These are phyloP conservation scores for Posidonia oceanica DNA, from an alignment of 116 monocot species.

Conservation along the genomic window DNA sequence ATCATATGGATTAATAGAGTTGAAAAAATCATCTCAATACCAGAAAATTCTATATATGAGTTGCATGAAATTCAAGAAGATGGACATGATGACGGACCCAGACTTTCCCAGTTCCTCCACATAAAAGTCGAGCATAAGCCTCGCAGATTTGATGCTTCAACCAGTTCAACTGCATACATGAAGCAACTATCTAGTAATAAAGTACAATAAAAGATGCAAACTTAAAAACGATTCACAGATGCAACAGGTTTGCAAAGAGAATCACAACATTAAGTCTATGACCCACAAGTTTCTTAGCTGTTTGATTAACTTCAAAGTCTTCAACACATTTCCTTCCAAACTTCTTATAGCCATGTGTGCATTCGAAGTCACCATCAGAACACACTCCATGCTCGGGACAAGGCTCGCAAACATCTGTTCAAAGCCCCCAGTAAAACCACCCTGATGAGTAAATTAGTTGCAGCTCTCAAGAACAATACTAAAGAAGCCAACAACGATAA, in stretches of 20 bases:
- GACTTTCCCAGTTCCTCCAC: slow-evolving; percentile 44
- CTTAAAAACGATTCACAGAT: not conserved
- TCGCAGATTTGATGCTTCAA: slow-evolving; percentile 44
- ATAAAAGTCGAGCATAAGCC: slow-evolving; percentile 49
- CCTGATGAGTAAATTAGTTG: not conserved
- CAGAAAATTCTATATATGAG: slow-evolving; percentile 35
- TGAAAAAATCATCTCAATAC: slow-evolving; percentile 13
- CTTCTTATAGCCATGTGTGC: slow-evolving; percentile 63
- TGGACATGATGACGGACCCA: slow-evolving; percentile 68
- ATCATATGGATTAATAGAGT: not conserved
- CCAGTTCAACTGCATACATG: slow-evolving; percentile 33
- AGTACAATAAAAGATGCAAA: not conserved
- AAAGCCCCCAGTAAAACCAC: not conserved
- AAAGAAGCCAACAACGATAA: not conserved
- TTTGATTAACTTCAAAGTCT: slow-evolving; percentile 45
- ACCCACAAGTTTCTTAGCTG: slow-evolving; percentile 46
- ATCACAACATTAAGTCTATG: not conserved
- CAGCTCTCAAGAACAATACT: not conserved
- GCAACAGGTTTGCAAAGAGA: not conserved
- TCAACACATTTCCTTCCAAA: slow-evolving; percentile 58
- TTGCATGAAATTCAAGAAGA: slow-evolving; percentile 28
- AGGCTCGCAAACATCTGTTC: slow-evolving; percentile 65
- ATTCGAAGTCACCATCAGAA: slow-evolving; percentile 44
- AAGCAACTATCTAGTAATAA: not conserved
- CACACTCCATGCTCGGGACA: slow-evolving; percentile 72